These are phyloP conservation scores for Candida boidinii DNA, from an alignment of 805 yeast species.

Conservation along the genomic window DNA sequence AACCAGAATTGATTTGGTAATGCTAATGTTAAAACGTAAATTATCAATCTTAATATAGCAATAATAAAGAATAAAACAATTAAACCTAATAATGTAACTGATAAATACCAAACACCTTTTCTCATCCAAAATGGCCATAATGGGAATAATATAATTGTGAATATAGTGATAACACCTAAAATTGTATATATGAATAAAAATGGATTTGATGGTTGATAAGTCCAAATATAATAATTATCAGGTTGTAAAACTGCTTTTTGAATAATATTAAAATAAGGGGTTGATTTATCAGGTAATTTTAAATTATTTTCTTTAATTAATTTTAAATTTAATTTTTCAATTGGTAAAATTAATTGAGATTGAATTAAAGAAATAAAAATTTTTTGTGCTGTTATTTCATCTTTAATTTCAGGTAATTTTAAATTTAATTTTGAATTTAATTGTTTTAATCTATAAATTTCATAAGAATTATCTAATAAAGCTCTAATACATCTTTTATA, in stretches of 20 bases:
- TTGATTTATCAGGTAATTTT: conserved; percentile 46
- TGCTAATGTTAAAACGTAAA: conserved; percentile 53
- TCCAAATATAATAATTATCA: conserved; percentile 78
- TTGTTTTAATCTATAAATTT: conserved; percentile 20
- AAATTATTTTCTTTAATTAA: conserved; percentile 56
- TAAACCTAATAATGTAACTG: conserved; percentile 67
- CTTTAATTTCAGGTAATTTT: conserved; percentile 28
- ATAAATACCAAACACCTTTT: conserved; percentile 82
- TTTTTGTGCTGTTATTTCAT: conserved; percentile 49
- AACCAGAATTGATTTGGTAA: conserved; percentile 83
- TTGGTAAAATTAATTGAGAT: conserved; percentile 68
- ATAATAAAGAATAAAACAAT: conserved; percentile 66
- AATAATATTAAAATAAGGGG: conserved; percentile 50
- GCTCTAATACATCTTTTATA: conserved; percentile 80
- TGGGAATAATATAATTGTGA: conserved; percentile 72
- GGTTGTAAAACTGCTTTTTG: conserved; percentile 53
- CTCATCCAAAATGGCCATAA: conserved; percentile 92
- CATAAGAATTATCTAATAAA: conserved; percentile 63
- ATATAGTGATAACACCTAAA: conserved; percentile 55
- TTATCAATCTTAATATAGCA: conserved; percentile 71
- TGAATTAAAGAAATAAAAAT: conserved; percentile 62
- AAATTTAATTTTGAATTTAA: conserved; percentile 37
- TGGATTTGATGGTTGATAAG: conserved; percentile 65
- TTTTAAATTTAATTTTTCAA: conserved; percentile 59
- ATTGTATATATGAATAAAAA: conserved; percentile 53